Evolutionary conservation across 106 monocot genomes (phyloP).

Genomic region (Platanthera zijinensis): DNA sequence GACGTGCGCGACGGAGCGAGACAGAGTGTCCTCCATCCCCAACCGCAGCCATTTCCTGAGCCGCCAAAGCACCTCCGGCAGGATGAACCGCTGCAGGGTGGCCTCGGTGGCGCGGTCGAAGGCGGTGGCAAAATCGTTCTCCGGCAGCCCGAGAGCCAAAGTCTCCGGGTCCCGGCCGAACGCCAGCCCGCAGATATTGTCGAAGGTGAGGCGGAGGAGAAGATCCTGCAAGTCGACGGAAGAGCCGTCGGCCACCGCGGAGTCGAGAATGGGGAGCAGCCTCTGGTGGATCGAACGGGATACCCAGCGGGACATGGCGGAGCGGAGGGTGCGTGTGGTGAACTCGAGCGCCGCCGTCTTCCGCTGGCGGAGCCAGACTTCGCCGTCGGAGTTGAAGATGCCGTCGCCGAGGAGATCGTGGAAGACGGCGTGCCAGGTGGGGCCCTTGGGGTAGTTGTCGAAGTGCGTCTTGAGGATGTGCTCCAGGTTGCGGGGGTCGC

Average conservation of each 20-base stretch:
- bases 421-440: constrained; percentile 75
- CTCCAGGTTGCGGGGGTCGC: constrained; percentile 80
- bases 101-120: constrained; percentile 92
- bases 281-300: constrained; percentile 44
- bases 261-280: constrained; percentile 47
- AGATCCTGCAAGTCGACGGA: constrained; percentile 70
- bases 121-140: constrained; percentile 72
- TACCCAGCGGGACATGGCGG: constrained; percentile 86
- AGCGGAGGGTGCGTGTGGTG: constrained; percentile 76
- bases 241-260: not conserved
- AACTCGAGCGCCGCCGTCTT: constrained; percentile 96
- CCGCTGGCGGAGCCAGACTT: constrained; percentile 71
- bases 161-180: constrained; percentile 87
- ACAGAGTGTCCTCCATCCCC: constrained; percentile 62
- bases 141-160: constrained; percentile 42
- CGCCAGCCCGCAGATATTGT: constrained; percentile 80
- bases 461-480: constrained; percentile 67
- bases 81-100: constrained; percentile 58
- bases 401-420: constrained; percentile 84
- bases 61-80: constrained; percentile 67
- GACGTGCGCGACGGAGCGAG: constrained; percentile 41
- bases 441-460: constrained; percentile 97
- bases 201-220: constrained; percentile 73
- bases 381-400: constrained; percentile 93
- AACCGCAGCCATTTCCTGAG: constrained; percentile 59